Conservation (phyloP, 2,329 filamentous ascomycete genomes). For the Cladophialophora psammophila region DNA sequence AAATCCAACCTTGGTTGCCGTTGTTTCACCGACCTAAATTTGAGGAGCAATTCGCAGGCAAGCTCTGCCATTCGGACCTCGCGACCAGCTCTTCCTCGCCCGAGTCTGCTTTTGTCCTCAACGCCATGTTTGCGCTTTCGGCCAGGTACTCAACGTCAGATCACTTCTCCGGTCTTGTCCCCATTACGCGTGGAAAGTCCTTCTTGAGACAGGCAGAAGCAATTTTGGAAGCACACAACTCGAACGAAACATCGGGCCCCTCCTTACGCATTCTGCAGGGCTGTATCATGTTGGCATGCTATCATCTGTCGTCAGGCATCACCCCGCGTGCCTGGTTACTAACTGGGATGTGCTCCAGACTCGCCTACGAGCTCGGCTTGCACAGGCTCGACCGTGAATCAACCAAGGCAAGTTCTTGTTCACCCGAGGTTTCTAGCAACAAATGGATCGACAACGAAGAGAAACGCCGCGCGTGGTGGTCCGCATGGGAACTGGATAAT, state of each 20-base stretch:
- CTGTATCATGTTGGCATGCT: constrained; percentile 7
- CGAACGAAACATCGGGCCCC: neutral
- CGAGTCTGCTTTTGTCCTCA: constrained; percentile 8
- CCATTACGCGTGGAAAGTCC: neutral
- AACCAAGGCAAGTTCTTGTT: too few relatives aligned
- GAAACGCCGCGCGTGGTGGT: constrained; percentile 21
- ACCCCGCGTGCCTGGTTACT: constrained; percentile 77
- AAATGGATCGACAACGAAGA: constrained; percentile 16
- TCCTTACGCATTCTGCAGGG: constrained; percentile 13
- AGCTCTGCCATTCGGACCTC: neutral
- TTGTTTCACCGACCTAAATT: constrained; percentile 13
- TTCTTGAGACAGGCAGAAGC: too few relatives aligned
- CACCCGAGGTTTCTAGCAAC: neutral
- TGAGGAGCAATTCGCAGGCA: neutral
- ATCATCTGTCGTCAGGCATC: neutral
- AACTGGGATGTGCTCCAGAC: constrained; percentile 84
- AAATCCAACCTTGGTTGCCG: constrained; percentile 9
- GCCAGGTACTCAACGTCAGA: constrained; percentile 9
- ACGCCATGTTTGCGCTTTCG: constrained; percentile 11
- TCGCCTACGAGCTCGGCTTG: constrained; percentile 87
- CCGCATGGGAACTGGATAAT: constrained; percentile 19
- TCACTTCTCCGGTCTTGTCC: neutral
- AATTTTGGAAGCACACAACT: neutral
- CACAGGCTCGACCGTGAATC: constrained; percentile 76
- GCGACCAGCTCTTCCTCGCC: neutral